Base-by-base conservation (phyloP, 2,329 filamentous ascomycete genomes). In the Paraconiothyrium brasiliense region DNA sequence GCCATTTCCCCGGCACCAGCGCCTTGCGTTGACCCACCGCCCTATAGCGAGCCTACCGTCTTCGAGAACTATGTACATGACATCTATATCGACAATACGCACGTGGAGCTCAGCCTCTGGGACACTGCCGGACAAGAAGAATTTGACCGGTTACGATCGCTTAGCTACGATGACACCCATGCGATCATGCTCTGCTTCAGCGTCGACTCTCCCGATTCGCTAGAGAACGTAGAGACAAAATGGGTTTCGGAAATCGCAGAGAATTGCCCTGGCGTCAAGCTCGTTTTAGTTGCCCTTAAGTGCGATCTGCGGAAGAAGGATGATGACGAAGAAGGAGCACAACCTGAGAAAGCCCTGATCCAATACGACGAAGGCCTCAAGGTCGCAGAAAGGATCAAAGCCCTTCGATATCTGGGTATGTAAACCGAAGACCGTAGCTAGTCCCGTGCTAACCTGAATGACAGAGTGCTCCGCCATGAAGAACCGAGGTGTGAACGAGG, bases 31-130 rank as follows among this genome's bases (percentile, higher is more conserved):
- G 61, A 73, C 56, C 59, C 60, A 50, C 63, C 52, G 47, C 57
- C 35, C 14, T 58, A 54, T 73, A 89, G 86, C 83, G 94, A 98
- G 81, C 95, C 95, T 58, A 99, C 94, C 39, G 94, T 97, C 68
- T 97, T 97, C 81, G 94, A 99, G 80, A 99, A 99, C 82, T 99
- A 98, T 81, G 94, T 99, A 66, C 94, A 99, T 79, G 94, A 99
- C 79, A 97, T 99, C 79, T 99, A 97, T 80, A 95, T 99, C 78
- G 95, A 99, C 78, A 94, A 91, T 76, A 92, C 94, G 56, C 94
- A 98, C 81, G 97, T 99, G 79, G 95, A 99, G 80, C 86, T 99
- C 59, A 97, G 94, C 61, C 86, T 99, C 62, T 99, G 95, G 95
- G 95, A 99, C 80, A 99, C 95, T 0, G 95, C 95, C 43, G 95